phyloP scores from a whole-genome alignment of 2,329 filamentous ascomycete species.

The Fonsecaea nubica region DNA sequence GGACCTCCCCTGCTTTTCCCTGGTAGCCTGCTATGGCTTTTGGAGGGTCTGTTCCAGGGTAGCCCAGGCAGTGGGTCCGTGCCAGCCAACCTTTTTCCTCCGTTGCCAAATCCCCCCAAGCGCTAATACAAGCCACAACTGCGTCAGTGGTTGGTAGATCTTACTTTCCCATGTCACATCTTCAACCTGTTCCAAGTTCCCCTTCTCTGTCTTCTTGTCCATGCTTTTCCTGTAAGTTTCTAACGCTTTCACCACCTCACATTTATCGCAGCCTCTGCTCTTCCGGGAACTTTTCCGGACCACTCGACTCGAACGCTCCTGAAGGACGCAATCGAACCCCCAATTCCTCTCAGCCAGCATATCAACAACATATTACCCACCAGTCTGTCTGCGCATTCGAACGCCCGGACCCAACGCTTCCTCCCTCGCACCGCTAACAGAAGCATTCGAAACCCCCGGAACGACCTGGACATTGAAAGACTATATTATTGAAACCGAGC shows the following conservation, averaged over 20 bases:
- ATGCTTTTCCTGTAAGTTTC: not conserved
- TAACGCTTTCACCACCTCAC: not conserved
- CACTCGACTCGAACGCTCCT: not conserved
- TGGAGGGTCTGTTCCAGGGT: slow-evolving; percentile 3
- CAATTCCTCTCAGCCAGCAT: not conserved
- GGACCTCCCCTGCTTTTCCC: slow-evolving; percentile 14
- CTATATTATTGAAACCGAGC: not conserved
- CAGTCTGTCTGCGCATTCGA: not conserved
- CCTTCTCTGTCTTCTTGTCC: slow-evolving; percentile 7
- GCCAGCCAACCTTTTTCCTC: slow-evolving; percentile 29
- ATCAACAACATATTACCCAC: not conserved
- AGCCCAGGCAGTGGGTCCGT: not conserved
- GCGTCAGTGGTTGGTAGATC: slow-evolving; percentile 34
- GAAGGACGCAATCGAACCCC: not conserved
- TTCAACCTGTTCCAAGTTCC: slow-evolving; percentile 12
- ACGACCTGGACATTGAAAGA: not conserved
- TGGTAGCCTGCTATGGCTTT: slow-evolving; percentile 4
- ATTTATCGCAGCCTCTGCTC: not conserved
- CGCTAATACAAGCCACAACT: slow-evolving; percentile 35
- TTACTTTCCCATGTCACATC: slow-evolving; percentile 9
- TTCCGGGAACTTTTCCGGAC: not conserved
- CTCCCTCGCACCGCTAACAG: not conserved
- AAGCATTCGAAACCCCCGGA: not conserved
- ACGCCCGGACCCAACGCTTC: not conserved
- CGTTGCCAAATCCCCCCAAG: slow-evolving; percentile 4